Conservation (phyloP, 805 yeast genomes). For the Saccharomycopsis selenospora region DNA sequence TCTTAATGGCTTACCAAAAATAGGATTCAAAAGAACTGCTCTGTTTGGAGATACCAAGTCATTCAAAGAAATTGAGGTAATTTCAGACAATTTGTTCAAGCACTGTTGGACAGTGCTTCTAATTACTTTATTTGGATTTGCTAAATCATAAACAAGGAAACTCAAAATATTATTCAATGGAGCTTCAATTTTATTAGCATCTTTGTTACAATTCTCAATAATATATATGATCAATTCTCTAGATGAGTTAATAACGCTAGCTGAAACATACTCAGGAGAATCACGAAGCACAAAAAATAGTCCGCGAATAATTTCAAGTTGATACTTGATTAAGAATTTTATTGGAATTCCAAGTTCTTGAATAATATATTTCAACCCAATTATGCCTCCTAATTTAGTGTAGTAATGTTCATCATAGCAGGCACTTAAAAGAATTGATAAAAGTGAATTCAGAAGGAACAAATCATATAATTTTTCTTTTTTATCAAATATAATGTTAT, state of each 20-base stretch:
- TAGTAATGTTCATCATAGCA: conserved; percentile 87
- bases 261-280: conserved; percentile 81
- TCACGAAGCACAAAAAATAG: conserved; percentile 87
- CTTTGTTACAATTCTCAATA: conserved; percentile 57
- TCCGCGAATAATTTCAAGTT: conserved; percentile 77
- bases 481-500: conserved; percentile 54
- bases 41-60: conserved; percentile 77
- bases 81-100: conserved; percentile 61
- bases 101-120: conserved; percentile 75
- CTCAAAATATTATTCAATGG: conserved; percentile 54
- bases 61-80: conserved; percentile 62
- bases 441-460: conserved; percentile 67
- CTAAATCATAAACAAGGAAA: conserved; percentile 85
- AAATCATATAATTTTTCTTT: conserved; percentile 60
- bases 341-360: conserved; percentile 61
- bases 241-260: conserved; percentile 66
- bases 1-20: conserved; percentile 91
- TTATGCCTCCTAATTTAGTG: conserved; percentile 79
- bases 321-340: conserved; percentile 67
- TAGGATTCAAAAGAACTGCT: conserved; percentile 77
- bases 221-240: conserved; percentile 56
- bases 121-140: conserved; percentile 77
- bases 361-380: conserved; percentile 71
- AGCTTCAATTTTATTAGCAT: conserved; percentile 52
- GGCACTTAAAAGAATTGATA: conserved; percentile 77